Evolutionary conservation across 164 flowering plant species (phyloP), one percentile per base, ranked within the genome.

Genomic region (Tetracentron sinense): DNA sequence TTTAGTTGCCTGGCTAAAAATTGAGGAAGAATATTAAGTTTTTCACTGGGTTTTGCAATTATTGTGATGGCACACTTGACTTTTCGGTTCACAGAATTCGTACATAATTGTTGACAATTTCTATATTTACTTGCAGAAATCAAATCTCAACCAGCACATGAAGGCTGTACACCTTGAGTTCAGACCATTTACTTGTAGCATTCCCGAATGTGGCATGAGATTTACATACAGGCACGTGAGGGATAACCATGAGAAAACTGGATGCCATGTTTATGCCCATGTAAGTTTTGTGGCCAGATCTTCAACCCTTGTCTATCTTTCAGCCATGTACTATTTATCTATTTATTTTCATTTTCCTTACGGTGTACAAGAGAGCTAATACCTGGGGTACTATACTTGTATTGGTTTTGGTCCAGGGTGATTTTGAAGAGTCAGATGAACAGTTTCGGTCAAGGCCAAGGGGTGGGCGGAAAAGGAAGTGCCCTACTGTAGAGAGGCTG

Each of bases 201-300:
- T 83, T 26, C 42, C 84, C 23, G 88, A 80, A 1, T 94, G 99
- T 74, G 84, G 82, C 46, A 72, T 61, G 85, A 79, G 47, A 30
- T 94, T 94, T 48, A 47, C 96, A 0, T 89, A 73, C 75, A 85
- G 72, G 77, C 97, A 90, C 55, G 97, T 87, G 19, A 85, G 96
- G 66, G 92, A 89, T 61, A 82, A 81, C 17, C 98, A 92, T 61
- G 98, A 92, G 75, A 83, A 78, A 64, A 70, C 82, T n/a, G 81
- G 85, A 4, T 26, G 66, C 51, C 96, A 89, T 67, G 71, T 78
- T 47, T 82, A 77, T 63, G 38, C 79, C 19, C 71, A 58, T 44
- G 94, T 91, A 66, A 80, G 82, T 65, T 28, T 1, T 3, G 19
- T 7, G 14, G 21, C 25, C 21, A n/a, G 11, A 38, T 10, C 16